Percentiles rank a stretch among this genome's conserved stretches.
Evolutionary conservation across 2,329 filamentous ascomycete genomes (phyloP).

Genomic region (Ambrosiella beaveri): DNA sequence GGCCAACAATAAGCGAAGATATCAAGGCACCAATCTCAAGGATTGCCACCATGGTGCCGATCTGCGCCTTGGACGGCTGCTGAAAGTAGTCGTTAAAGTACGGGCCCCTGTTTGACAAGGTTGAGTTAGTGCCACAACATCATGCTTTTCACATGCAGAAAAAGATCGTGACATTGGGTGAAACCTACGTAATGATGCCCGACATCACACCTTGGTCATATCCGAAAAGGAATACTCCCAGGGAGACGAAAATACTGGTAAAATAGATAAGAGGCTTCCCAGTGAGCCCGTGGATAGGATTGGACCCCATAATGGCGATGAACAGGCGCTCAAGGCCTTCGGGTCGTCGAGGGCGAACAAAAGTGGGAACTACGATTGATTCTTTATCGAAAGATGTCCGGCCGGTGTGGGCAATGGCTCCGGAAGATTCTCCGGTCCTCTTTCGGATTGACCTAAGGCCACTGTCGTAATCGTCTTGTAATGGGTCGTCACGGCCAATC

Average conservation of each 20-base stretch:
- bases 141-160: not conserved
- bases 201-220: slow-evolving; percentile 89
- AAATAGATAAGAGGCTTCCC: slow-evolving; percentile 96
- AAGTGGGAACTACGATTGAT: slow-evolving; percentile 60
- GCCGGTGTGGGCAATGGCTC: slow-evolving; percentile 26
- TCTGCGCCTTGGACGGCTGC: slow-evolving; percentile 68
- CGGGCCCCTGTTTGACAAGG: slow-evolving; percentile 42
- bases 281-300: slow-evolving; percentile 75
- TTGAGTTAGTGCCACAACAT: slow-evolving; percentile 15
- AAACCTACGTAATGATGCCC: slow-evolving; percentile 44
- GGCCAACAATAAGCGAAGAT: slow-evolving; percentile 70
- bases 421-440: slow-evolving; percentile 25
- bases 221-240: slow-evolving; percentile 76
- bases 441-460: slow-evolving; percentile 29
- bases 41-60: slow-evolving; percentile 96
- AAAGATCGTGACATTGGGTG: not conserved
- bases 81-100: slow-evolving; percentile 88
- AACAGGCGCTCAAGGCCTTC: slow-evolving; percentile 52
- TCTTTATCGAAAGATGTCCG: slow-evolving; percentile 41
- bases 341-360: slow-evolving; percentile 44
- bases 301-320: slow-evolving; percentile 68
- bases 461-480: slow-evolving; percentile 51
- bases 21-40: slow-evolving; percentile 86
- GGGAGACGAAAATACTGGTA: slow-evolving; percentile 75
- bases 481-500: slow-evolving; percentile 65